Percentiles rank a stretch among this genome's conserved stretches.
Conservation (phyloP, 2,329 filamentous ascomycete genomes). For the Macrophomina pseudophaseolina region DNA sequence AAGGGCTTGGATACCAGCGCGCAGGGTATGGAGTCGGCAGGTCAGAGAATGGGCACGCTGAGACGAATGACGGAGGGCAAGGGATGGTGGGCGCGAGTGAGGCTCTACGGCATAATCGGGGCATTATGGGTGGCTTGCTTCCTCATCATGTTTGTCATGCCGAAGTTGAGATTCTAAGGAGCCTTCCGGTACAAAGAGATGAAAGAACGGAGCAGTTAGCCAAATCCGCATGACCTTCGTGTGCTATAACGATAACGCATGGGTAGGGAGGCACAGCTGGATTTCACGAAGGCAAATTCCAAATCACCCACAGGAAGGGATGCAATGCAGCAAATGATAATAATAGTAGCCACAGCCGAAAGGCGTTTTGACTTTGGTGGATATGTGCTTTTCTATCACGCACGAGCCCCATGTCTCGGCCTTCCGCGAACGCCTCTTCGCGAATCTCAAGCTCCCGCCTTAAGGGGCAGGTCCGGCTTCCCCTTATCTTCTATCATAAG, state of each 20-base stretch:
- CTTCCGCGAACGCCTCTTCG: background rate
- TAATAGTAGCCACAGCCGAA: conserved; percentile 9
- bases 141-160: conserved; percentile 81
- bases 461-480: conserved; percentile 4
- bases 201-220: background rate
- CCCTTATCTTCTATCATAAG: conserved; percentile 7
- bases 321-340: background rate
- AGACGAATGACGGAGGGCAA: conserved; percentile 83
- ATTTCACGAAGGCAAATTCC: background rate
- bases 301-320: too few relatives aligned
- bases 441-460: background rate
- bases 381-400: conserved; percentile 14
- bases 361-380: conserved; percentile 6
- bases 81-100: conserved; percentile 83
- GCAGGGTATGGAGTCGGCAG: conserved; percentile 75
- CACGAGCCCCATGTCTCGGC: background rate
- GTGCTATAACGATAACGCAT: background rate
- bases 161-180: conserved; percentile 80
- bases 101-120: conserved; percentile 84
- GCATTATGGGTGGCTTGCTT: conserved; percentile 79
- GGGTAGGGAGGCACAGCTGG: too few relatives aligned
- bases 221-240: background rate
- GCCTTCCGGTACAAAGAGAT: background rate
- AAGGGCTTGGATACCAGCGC: conserved; percentile 79
- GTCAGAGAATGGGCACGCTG: conserved; percentile 76